phyloP scores from a whole-genome alignment of 495 filamentous ascomycete species.

The Cladorrhinum samala region DNA sequence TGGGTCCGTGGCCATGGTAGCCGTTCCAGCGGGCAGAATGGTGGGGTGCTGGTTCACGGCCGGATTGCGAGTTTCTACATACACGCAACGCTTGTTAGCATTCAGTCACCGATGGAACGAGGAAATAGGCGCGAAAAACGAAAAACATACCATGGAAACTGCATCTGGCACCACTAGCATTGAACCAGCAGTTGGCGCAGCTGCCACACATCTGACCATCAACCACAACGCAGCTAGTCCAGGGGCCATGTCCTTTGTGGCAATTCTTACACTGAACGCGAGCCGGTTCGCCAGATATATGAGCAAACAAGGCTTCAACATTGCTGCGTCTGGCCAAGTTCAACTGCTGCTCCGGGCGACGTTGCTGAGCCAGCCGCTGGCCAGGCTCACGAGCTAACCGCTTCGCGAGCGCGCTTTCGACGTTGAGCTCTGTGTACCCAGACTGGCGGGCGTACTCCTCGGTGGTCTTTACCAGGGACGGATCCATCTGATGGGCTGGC shows the following conservation, averaged over 20 bases:
- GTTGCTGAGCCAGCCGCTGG: slow-evolving; percentile 39
- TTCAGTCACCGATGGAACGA: not conserved
- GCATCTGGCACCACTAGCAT: slow-evolving; percentile 43
- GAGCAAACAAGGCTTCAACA: slow-evolving; percentile 45
- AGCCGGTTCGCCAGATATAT: slow-evolving; percentile 40
- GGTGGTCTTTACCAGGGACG: slow-evolving; percentile 30
- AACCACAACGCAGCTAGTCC: slow-evolving; percentile 41
- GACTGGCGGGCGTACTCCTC: slow-evolving; percentile 37
- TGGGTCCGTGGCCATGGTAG: slow-evolving; percentile 22
- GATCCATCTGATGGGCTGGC: slow-evolving; percentile 28
- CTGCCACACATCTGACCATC: slow-evolving; percentile 49
- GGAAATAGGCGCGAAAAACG: not conserved
- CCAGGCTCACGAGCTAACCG: slow-evolving; percentile 38
- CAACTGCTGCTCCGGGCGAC: slow-evolving; percentile 38
- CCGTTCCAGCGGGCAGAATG: slow-evolving; percentile 13
- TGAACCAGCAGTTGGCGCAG: slow-evolving; percentile 50
- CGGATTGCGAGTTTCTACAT: slow-evolving; percentile 26
- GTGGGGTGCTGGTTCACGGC: slow-evolving; percentile 14
- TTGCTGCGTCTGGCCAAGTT: slow-evolving; percentile 44
- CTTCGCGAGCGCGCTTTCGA: slow-evolving; percentile 45
- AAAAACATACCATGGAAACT: slow-evolving; percentile 44
- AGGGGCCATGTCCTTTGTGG: slow-evolving; percentile 47
- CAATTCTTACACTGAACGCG: slow-evolving; percentile 46
- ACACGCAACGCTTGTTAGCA: not conserved
- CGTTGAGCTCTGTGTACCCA: slow-evolving; percentile 34